A percentile compares a stretch with the other conserved stretches of the same genome.
Conservation (phyloP, 495 filamentous ascomycete genomes). For the Penicillium longicatenatum region DNA sequence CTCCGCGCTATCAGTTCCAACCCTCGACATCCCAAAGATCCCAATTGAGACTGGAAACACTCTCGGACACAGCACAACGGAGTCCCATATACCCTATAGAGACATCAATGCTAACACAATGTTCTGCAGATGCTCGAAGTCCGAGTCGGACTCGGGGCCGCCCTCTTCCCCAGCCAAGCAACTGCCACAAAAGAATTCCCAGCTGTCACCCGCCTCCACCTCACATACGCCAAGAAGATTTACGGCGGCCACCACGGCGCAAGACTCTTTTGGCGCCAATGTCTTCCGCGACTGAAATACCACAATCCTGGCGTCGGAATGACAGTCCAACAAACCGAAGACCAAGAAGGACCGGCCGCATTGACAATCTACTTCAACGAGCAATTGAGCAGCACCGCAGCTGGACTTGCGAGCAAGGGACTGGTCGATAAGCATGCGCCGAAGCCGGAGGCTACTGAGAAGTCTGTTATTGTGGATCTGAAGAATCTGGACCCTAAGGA, state of each 20-base stretch:
- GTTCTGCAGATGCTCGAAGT: constrained; percentile 64
- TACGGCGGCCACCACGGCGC: constrained; percentile 70
- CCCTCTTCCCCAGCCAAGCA: constrained; percentile 62
- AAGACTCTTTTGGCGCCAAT: constrained; percentile 84
- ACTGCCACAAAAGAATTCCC: constrained; percentile 53
- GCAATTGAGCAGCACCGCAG: constrained; percentile 35
- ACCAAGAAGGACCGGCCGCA: constrained; percentile 59
- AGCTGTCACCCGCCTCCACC: constrained; percentile 73
- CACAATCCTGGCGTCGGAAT: constrained; percentile 86
- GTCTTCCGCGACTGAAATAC: constrained; percentile 86
- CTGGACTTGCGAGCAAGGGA: constrained; percentile 25
- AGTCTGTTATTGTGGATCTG: constrained; percentile 37
- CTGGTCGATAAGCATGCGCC: constrained; percentile 41
- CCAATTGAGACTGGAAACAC: background rate
- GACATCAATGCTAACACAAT: constrained; percentile 7
- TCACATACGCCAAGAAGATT: constrained; percentile 72
- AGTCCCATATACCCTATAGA: background rate
- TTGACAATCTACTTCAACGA: constrained; percentile 74
- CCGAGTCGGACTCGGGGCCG: constrained; percentile 79
- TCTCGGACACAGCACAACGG: background rate
- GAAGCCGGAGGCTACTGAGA: constrained; percentile 33
- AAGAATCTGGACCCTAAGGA: constrained; percentile 42
- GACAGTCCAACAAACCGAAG: constrained; percentile 67
- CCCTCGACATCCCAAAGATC: constrained; percentile 3
- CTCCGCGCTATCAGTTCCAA: constrained; percentile 11